Percentiles rank a stretch among this genome's conserved stretches.
Conservation (phyloP, 352 stramenopile species). For the Globisporangium uncinulatum region DNA sequence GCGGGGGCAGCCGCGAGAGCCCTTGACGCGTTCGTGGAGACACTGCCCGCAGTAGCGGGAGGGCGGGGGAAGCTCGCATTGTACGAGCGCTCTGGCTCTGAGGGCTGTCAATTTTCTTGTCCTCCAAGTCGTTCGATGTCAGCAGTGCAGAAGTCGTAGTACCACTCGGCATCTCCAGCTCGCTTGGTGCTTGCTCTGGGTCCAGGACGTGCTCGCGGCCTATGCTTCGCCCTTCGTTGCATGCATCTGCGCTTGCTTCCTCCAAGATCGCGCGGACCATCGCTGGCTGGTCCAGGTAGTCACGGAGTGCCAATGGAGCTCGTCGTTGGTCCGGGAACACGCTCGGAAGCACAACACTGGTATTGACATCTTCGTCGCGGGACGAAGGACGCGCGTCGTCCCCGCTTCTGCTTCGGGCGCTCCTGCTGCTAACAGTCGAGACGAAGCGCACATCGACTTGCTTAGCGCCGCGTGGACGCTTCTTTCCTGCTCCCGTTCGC, state of each 20-base stretch:
- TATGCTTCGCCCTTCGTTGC: not conserved
- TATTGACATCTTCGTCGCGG: conserved; percentile 24
- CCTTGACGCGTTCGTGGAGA: conserved; percentile 38
- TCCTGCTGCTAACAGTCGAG: not conserved
- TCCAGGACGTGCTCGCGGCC: not conserved
- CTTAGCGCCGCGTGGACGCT: not conserved
- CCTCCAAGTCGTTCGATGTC: not conserved
- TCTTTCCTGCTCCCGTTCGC: not conserved
- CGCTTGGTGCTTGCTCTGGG: not conserved
- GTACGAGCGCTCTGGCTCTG: not conserved
- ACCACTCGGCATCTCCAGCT: not conserved
- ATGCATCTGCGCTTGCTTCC: conserved; percentile 5
- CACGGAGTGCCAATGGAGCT: conserved; percentile 18
- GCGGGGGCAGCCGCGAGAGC: conserved; percentile 33
- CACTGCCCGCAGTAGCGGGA: conserved; percentile 44
- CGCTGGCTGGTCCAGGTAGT: conserved; percentile 41
- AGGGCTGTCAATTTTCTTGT: too few species aligned
- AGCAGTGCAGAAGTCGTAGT: too few species aligned
- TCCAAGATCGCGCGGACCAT: conserved; percentile 28
- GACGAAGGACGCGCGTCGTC: conserved; percentile 14
- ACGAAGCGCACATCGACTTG: not conserved
- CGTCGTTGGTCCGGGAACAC: not conserved
- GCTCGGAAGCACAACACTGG: not conserved
- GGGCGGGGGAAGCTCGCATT: not conserved
- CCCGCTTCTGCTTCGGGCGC: not conserved